Conservation (phyloP, 169 alveolate species). For the Plasmodium billcollinsi region DNA sequence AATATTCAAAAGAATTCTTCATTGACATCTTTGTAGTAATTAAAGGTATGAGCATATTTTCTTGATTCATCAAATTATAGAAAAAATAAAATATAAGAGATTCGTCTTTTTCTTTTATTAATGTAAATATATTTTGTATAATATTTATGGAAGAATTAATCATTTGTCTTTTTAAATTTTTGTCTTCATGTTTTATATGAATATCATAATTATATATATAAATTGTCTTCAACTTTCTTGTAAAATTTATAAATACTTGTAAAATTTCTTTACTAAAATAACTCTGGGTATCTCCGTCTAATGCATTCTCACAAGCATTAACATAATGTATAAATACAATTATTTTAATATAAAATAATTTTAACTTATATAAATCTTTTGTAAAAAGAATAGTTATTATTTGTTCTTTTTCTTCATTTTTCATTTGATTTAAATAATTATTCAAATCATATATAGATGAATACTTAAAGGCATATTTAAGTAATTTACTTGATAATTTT, state of each 20-base stretch:
- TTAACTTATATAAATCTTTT: constrained; percentile 30
- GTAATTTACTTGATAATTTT: constrained; percentile 40
- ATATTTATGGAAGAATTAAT: constrained; percentile 39
- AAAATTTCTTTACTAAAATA: constrained; percentile 24
- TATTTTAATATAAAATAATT: constrained; percentile 57
- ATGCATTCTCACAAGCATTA: constrained; percentile 22
- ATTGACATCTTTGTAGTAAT: constrained; percentile 1
- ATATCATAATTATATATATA: constrained; percentile 6
- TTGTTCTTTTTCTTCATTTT: constrained; percentile 24
- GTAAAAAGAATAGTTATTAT: constrained; percentile 3
- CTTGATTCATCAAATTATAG: constrained; percentile 16
- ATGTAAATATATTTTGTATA: constrained; percentile 56
- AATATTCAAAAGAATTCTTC: not conserved
- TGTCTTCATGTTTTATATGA: not conserved
- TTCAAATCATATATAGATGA: constrained; percentile 47
- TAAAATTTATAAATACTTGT: constrained; percentile 24
- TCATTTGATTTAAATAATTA: constrained; percentile 30
- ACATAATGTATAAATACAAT: constrained; percentile 54
- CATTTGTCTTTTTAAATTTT: constrained; percentile 38
- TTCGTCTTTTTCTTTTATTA: constrained; percentile 42
- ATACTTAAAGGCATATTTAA: constrained; percentile 34
- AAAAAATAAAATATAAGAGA: constrained; percentile 54
- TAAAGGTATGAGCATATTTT: constrained; percentile 34
- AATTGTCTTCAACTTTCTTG: constrained; percentile 33
- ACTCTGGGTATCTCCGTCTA: constrained; percentile 3